Evolutionary conservation across 108 stramenopile genomes (phyloP).

Genomic region (Cyclotella baltica): DNA sequence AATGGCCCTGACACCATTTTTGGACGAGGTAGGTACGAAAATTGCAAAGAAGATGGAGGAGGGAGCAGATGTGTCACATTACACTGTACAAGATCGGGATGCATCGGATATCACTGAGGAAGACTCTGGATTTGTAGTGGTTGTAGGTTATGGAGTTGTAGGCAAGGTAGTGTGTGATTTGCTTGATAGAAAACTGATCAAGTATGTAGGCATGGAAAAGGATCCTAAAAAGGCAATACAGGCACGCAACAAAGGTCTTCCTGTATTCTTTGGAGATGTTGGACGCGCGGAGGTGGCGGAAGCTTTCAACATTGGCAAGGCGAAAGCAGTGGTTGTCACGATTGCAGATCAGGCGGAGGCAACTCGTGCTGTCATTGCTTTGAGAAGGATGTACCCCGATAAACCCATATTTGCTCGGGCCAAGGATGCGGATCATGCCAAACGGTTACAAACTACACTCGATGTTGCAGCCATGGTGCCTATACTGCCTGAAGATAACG

Average conservation of each 20-base stretch:
- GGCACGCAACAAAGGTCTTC: constrained; percentile 93
- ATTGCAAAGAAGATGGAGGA: constrained; percentile 87
- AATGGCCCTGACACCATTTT: constrained; percentile 93
- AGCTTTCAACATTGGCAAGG: constrained; percentile 94
- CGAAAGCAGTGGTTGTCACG: constrained; percentile 94
- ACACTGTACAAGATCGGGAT: constrained; percentile 89
- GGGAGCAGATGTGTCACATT: constrained; percentile 87
- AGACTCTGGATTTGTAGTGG: constrained; percentile 84
- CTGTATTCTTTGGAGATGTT: constrained; percentile 96
- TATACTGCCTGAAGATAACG: constrained; percentile 93
- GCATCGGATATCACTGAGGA: constrained; percentile 91
- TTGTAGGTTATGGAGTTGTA: constrained; percentile 95
- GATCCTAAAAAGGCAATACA: constrained; percentile 94
- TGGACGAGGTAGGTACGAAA: constrained; percentile 70
- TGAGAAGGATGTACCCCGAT: constrained; percentile 90
- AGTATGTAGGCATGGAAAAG: constrained; percentile 94
- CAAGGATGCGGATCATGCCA: constrained; percentile 88
- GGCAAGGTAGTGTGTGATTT: constrained; percentile 96
- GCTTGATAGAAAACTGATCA: constrained; percentile 92
- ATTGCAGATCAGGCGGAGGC: constrained; percentile 87
- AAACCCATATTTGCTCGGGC: constrained; percentile 94
- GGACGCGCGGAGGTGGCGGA: constrained; percentile 91
- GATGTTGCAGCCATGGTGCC: constrained; percentile 96
- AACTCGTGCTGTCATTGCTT: constrained; percentile 91
- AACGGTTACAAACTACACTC: constrained; percentile 85